A percentile compares a stretch with the other conserved stretches of the same genome.
phyloP scores from a whole-genome alignment of 345 rosid species.

The Boechera retrofracta region DNA sequence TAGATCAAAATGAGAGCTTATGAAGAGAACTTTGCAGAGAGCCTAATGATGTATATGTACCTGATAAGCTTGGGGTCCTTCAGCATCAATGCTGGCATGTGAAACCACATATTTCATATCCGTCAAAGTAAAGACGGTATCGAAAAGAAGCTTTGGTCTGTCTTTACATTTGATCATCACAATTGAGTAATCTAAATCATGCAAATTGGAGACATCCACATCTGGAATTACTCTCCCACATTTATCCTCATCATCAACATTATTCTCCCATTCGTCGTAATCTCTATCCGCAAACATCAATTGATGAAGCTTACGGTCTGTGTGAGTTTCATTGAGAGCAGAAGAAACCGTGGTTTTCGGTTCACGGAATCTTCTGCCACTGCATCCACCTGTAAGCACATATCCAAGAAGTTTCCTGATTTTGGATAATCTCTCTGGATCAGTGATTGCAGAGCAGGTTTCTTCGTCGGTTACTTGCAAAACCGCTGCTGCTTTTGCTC shows the following conservation, averaged over 20 bases:
- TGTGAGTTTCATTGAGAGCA: slow-evolving; percentile 57
- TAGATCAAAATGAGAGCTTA: neutral
- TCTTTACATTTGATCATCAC: slow-evolving; percentile 85
- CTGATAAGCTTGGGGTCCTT: slow-evolving; percentile 79
- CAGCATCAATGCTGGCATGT: slow-evolving; percentile 77
- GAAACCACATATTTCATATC: slow-evolving; percentile 96
- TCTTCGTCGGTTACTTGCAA: slow-evolving; percentile 79
- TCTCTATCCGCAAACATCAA: slow-evolving; percentile 96
- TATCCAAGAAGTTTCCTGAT: slow-evolving; percentile 73
- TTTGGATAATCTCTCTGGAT: slow-evolving; percentile 63
- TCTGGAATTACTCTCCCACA: slow-evolving; percentile 60
- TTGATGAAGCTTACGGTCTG: slow-evolving; percentile 91
- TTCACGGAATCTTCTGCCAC: slow-evolving; percentile 56
- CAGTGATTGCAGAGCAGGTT: slow-evolving; percentile 65
- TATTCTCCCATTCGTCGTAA: slow-evolving; percentile 61
- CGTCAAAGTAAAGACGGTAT: slow-evolving; percentile 83
- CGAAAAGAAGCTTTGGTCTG: slow-evolving; percentile 90
- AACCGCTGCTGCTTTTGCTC: slow-evolving; percentile 84
- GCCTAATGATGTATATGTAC: slow-evolving; percentile 38
- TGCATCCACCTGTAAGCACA: slow-evolving; percentile 68
- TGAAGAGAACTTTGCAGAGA: neutral
- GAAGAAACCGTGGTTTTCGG: slow-evolving; percentile 69
- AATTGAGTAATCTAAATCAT: slow-evolving; percentile 79
- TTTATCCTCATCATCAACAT: slow-evolving; percentile 43
- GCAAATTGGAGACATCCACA: slow-evolving; percentile 74